Evolutionary conservation across 2,329 filamentous ascomycete species (phyloP), one percentile per base, ranked within the genome.

Genomic region (Ceratocystis albifundus): DNA sequence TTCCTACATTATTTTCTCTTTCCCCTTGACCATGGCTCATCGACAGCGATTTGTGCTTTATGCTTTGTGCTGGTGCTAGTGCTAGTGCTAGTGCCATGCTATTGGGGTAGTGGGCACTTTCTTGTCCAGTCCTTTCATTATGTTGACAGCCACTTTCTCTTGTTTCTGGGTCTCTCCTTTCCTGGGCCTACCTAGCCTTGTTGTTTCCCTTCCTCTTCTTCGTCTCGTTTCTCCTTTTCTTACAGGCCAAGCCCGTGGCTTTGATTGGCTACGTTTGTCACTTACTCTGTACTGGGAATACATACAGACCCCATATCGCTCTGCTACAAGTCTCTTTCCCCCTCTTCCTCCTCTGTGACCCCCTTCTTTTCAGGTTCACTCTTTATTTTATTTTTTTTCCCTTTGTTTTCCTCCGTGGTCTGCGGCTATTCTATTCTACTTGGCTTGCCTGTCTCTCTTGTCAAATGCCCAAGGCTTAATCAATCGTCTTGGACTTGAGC

Each of bases 131-230:
- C 25, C 41, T 50, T 30, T 48, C 28, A 48, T 12, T 25, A 46
- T 62, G 36, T 63, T 48, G 32, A 50, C 61, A 48, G 55, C 55
- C 55, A 59, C 55, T 63, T 63, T 48, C 28, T 32, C 62, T 48
- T 41, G 45, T 61, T 55, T 67, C 25, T 59, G 30, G 30, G 17
- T n/a, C 55, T 59, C 55, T 59, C 55, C 61, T 65, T 41, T 41
- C 36, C 36, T 41, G 36, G 65, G 45, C 32, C 48, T 41, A 45
- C 64, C 53, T 64, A 41, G 25, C 61, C 22, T 20, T 62, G 44
- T 28, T 12, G 6, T 63, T 28, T 20, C 48, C 25, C 61, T 48
- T 46, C 41, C 7, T 63, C 41, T 50, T 63, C 44, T 30, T 50
- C 25, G 10, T n/a, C 55, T 59, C 55, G 55, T 59, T 59, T 59